A percentile compares a stretch with the other conserved stretches of the same genome.
phyloP scores from a whole-genome alignment of 2,329 filamentous ascomycete species.

The Epichloe bromicola region DNA sequence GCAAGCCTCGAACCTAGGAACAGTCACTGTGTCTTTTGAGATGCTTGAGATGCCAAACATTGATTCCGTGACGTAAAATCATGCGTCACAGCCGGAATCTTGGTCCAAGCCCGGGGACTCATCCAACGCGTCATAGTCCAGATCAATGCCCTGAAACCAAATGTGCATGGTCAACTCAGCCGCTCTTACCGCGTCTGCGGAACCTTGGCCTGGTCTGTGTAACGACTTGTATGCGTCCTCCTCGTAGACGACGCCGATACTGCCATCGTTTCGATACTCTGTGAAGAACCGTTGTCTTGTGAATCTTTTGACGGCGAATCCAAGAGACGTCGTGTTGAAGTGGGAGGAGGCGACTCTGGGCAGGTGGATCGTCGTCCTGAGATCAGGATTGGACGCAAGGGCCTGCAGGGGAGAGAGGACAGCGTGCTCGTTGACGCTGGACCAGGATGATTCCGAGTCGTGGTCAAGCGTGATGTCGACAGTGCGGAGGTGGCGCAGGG shows the following conservation, averaged over 20 bases:
- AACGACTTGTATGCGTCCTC: slow-evolving; percentile 5
- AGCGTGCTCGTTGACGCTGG: slow-evolving; percentile 3
- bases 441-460: slow-evolving; percentile 6
- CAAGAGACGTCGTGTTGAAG: background rate
- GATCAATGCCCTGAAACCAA: slow-evolving; percentile 5
- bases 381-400: background rate
- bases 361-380: background rate
- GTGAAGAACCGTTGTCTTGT: slow-evolving; percentile 4
- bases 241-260: slow-evolving; percentile 5
- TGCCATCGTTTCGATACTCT: slow-evolving; percentile 4
- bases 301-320: background rate
- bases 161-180: slow-evolving; percentile 6
- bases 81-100: background rate
- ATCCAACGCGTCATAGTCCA: slow-evolving; percentile 4
- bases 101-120: background rate
- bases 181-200: slow-evolving; percentile 1
- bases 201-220: background rate
- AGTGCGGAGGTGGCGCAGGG: background rate
- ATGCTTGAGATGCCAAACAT: background rate
- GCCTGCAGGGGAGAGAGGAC: background rate
- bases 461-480: slow-evolving; percentile 5
- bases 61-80: background rate
- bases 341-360: background rate
- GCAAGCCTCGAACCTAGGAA: no score
- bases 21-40: no score